phyloP scores from a whole-genome alignment of 345 rosid species.

The Gynandropsis gynandra region DNA sequence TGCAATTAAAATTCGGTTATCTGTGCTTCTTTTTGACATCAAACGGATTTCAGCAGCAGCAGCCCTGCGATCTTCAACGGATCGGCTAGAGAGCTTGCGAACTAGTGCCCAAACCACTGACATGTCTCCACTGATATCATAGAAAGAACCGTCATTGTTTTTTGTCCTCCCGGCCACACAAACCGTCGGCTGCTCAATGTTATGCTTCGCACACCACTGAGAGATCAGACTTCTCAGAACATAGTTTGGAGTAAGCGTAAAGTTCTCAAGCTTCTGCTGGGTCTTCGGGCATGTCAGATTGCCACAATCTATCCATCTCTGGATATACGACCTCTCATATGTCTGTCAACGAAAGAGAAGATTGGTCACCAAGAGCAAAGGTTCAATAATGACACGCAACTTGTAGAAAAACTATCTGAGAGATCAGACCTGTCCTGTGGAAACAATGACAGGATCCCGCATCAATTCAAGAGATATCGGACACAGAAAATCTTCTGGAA shows the following conservation, averaged over 20 bases:
- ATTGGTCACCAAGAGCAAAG: constrained; percentile 6
- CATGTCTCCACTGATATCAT: constrained; percentile 58
- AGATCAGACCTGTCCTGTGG: constrained; percentile 74
- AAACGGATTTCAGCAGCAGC: constrained; percentile 70
- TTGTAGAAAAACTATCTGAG: neutral
- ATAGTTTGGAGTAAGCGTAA: constrained; percentile 78
- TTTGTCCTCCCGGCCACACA: constrained; percentile 51
- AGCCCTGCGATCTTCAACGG: constrained; percentile 45
- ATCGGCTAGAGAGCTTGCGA: constrained; percentile 51
- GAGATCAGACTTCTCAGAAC: constrained; percentile 75
- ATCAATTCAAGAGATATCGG: constrained; percentile 85
- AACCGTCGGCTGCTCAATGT: constrained; percentile 64
- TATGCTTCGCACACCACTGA: constrained; percentile 72
- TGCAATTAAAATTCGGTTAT: constrained; percentile 75
- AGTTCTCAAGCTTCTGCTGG: constrained; percentile 76
- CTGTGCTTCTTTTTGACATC: constrained; percentile 77
- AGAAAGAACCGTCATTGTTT: constrained; percentile 56
- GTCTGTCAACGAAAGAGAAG: constrained; percentile 51
- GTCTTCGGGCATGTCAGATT: constrained; percentile 90
- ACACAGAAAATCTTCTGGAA: constrained; percentile 81
- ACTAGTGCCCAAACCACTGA: constrained; percentile 61
- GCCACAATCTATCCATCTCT: constrained; percentile 94
- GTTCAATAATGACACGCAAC: neutral
- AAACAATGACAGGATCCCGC: constrained; percentile 95
- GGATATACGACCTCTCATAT: constrained; percentile 87